phyloP scores from a whole-genome alignment of 257 asterid genomes.

The Salvia miltiorrhiza region DNA sequence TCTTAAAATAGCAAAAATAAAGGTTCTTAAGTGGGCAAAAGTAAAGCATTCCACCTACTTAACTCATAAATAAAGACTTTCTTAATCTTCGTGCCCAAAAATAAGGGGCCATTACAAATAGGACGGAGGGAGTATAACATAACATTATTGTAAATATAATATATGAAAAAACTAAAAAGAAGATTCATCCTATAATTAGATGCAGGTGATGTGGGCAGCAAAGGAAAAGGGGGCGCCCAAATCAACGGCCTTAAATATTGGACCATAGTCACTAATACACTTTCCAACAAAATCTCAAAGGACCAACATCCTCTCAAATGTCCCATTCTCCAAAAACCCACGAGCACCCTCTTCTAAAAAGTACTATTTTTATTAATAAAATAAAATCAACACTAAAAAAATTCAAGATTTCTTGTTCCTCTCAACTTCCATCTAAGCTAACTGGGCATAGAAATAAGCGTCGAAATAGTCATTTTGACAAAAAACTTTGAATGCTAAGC shows the following conservation, averaged over 20 bases:
- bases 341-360: constrained; percentile 51
- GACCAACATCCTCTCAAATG: constrained; percentile 80
- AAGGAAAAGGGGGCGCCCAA: constrained; percentile 35
- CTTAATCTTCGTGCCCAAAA: too few relatives aligned
- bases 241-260: constrained; percentile 54
- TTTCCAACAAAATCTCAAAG: constrained; percentile 71
- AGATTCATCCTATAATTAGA: constrained; percentile 36
- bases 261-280: constrained; percentile 45
- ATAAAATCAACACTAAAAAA: constrained; percentile 23
- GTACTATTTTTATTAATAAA: background rate
- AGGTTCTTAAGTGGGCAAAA: too few relatives aligned
- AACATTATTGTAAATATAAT: too few relatives aligned
- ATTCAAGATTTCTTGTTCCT: constrained; percentile 34
- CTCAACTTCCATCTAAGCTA: constrained; percentile 4
- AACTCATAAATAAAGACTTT: too few relatives aligned
- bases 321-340: constrained; percentile 83
- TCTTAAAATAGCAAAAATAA: too few relatives aligned
- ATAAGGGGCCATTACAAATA: too few relatives aligned
- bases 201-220: constrained; percentile 43
- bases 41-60: too few relatives aligned
- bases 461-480: background rate
- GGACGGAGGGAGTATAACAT: too few relatives aligned
- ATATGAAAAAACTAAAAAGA: background rate
- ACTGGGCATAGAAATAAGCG: background rate
- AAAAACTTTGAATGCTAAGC: background rate